phyloP scores from a whole-genome alignment of 805 yeast genomes.

The Candida ponderosae region DNA sequence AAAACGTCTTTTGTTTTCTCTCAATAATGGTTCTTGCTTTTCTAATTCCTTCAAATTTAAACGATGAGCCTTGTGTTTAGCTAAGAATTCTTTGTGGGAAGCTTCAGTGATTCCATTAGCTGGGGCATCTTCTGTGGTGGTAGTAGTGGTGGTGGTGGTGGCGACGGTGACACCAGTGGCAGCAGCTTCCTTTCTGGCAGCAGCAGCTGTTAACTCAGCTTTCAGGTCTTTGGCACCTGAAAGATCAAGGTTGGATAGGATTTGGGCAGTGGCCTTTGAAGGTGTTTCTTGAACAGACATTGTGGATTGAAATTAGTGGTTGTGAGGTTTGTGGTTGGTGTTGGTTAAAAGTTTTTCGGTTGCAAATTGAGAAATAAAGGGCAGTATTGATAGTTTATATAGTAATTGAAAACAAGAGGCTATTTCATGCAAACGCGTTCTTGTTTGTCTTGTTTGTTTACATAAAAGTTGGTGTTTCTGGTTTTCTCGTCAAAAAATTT shows the following conservation, averaged over 20 bases:
- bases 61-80: conserved; percentile 62
- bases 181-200: conserved; percentile 27
- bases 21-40: conserved; percentile 81
- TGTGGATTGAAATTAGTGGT: too few species aligned
- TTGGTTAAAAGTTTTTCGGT: too few species aligned
- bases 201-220: conserved; percentile 32
- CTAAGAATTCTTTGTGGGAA: conserved; percentile 49
- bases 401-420: too few species aligned
- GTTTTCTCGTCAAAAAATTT: too few species aligned
- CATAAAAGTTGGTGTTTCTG: too few species aligned
- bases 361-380: too few species aligned
- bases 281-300: conserved; percentile 59
- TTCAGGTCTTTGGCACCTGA: conserved; percentile 34
- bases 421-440: too few species aligned
- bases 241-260: conserved; percentile 45
- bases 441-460: too few species aligned
- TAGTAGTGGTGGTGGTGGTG: too few species aligned
- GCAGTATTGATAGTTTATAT: too few species aligned
- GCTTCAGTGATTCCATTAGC: conserved; percentile 23
- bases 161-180: too few species aligned
- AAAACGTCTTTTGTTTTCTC: conserved; percentile 80
- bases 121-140: conserved; percentile 15
- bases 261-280: conserved; percentile 54
- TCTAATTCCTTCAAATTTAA: conserved; percentile 66
- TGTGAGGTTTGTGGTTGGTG: too few species aligned